Evolutionary conservation across 805 yeast species (phyloP).

Genomic region (Ogataea nitratoaversa): DNA sequence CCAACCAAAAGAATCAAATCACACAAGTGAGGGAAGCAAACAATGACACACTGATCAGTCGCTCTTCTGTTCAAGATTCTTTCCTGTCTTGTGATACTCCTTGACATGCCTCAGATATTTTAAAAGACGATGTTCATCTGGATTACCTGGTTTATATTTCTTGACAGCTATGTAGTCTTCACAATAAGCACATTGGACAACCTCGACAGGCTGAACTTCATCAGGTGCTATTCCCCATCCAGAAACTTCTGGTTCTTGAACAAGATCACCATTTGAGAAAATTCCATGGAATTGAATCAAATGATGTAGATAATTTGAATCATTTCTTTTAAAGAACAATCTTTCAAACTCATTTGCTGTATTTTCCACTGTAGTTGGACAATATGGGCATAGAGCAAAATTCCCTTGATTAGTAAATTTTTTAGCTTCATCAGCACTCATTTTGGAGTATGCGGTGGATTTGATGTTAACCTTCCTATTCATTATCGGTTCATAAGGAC

Average conservation of each 20-base stretch:
- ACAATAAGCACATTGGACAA: constrained; percentile 26
- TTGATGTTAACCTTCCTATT: constrained; percentile 13
- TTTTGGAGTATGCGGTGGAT: neutral
- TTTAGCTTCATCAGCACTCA: neutral
- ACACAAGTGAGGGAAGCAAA: too few relatives aligned
- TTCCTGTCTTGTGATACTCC: constrained; percentile 26
- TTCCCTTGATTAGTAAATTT: constrained; percentile 19
- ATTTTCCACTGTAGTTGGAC: constrained; percentile 18
- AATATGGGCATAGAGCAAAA: constrained; percentile 28
- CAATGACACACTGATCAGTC: too few relatives aligned
- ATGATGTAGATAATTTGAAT: constrained; percentile 30
- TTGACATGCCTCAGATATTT: constrained; percentile 29
- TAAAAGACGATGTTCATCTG: constrained; percentile 21
- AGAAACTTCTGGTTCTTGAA: constrained; percentile 21
- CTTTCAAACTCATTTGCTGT: constrained; percentile 12
- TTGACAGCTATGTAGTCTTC: constrained; percentile 18
- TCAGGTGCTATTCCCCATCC: constrained; percentile 18
- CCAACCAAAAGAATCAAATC: too few relatives aligned
- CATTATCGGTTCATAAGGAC: constrained; percentile 21
- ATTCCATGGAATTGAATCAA: constrained; percentile 31
- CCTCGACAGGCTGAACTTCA: constrained; percentile 16
- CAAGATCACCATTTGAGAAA: constrained; percentile 26
- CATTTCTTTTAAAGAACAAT: constrained; percentile 26
- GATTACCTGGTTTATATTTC: constrained; percentile 15
- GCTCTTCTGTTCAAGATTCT: constrained; percentile 17